Conservation (phyloP, 192 early-diverging fungal species). For the Rhizophagus prolifer region DNA sequence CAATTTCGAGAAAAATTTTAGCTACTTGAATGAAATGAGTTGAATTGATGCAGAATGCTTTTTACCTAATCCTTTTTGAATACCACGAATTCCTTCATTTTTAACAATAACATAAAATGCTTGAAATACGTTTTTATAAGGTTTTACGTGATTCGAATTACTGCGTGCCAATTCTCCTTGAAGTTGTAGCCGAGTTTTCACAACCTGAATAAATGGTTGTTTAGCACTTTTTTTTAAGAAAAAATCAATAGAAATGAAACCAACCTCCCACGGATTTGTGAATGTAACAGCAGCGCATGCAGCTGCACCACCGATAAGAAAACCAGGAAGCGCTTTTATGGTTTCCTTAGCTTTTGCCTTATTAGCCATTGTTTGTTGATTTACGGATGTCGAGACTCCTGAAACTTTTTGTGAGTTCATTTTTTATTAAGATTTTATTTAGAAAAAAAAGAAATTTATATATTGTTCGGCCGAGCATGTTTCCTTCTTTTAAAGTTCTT, state of each 20-base stretch:
- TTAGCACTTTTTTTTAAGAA: background rate
- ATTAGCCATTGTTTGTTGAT: background rate
- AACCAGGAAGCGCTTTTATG: slow-evolving; percentile 49
- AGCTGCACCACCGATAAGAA: slow-evolving; percentile 78
- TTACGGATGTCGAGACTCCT: background rate
- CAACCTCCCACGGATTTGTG: slow-evolving; percentile 93
- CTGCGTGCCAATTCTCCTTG: slow-evolving; percentile 80
- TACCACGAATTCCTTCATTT: slow-evolving; percentile 81
- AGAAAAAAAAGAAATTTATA: too few relatives aligned
- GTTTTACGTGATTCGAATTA: slow-evolving; percentile 44
- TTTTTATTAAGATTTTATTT: background rate
- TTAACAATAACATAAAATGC: slow-evolving; percentile 75
- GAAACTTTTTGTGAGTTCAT: background rate
- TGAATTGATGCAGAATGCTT: background rate
- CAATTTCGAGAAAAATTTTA: background rate
- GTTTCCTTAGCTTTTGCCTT: slow-evolving; percentile 1
- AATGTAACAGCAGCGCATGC: slow-evolving; percentile 92
- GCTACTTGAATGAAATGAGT: background rate
- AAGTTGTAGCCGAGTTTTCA: slow-evolving; percentile 92
- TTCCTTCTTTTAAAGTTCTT: too few relatives aligned
- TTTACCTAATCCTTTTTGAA: slow-evolving; percentile 79
- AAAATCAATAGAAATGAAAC: background rate
- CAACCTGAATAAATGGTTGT: slow-evolving; percentile 56
- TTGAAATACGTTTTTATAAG: slow-evolving; percentile 77
- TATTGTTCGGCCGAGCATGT: too few relatives aligned